These are phyloP conservation scores for Paracoccidioides brasiliensis DNA, from an alignment of 2,329 filamentous ascomycete genomes.

Conservation along the genomic window DNA sequence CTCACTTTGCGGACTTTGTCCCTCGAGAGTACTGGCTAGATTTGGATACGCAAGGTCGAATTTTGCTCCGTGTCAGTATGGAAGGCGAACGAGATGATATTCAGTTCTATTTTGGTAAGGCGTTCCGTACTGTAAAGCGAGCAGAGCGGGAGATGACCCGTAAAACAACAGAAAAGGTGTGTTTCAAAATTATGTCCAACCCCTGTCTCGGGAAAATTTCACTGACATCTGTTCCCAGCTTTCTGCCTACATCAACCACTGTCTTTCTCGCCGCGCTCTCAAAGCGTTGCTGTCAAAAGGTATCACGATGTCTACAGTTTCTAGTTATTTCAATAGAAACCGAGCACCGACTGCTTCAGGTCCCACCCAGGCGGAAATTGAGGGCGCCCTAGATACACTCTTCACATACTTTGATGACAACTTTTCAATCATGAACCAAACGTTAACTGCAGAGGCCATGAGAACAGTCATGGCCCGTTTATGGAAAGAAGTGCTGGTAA, in stretches of 20 bases:
- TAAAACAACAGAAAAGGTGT: slow-evolving; percentile 92
- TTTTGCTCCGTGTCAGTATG: slow-evolving; percentile 90
- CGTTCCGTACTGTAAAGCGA: slow-evolving; percentile 86
- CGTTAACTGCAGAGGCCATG: slow-evolving; percentile 91
- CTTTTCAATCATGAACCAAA: slow-evolving; percentile 97
- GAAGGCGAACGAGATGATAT: slow-evolving; percentile 97
- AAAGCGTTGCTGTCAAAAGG: slow-evolving; percentile 61
- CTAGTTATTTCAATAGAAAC: slow-evolving; percentile 50
- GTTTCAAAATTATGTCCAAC: slow-evolving; percentile 11
- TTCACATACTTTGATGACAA: slow-evolving; percentile 97
- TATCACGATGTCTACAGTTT: slow-evolving; percentile 58
- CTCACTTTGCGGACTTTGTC: slow-evolving; percentile 90
- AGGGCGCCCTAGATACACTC: slow-evolving; percentile 67
- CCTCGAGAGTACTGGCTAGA: slow-evolving; percentile 97
- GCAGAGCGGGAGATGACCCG: slow-evolving; percentile 97
- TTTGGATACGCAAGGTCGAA: slow-evolving; percentile 81
- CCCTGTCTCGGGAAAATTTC: not conserved
- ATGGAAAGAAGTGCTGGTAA: slow-evolving; percentile 94
- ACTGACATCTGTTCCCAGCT: slow-evolving; percentile 42
- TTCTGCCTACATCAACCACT: slow-evolving; percentile 81
- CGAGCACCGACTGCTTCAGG: slow-evolving; percentile 40
- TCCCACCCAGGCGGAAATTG: slow-evolving; percentile 59
- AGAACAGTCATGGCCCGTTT: slow-evolving; percentile 93
- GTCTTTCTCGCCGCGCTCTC: slow-evolving; percentile 70
- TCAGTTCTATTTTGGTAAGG: slow-evolving; percentile 95